Percentiles rank a stretch among this genome's conserved stretches.
Evolutionary conservation across 148 eudicot genomes (phyloP).

Genomic region (Chenopodium quinoa): DNA sequence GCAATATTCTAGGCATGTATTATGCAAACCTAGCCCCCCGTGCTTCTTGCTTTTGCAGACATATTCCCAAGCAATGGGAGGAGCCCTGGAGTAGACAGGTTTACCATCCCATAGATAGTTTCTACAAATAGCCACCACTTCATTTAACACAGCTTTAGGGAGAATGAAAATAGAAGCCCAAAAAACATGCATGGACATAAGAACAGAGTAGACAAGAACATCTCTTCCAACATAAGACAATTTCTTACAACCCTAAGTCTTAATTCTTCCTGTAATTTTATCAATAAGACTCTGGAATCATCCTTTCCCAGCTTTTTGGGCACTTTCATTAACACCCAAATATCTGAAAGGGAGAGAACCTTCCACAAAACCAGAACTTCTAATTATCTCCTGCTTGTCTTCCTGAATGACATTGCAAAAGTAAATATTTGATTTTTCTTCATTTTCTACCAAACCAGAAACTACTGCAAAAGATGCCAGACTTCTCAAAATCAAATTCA

Average conservation of each 20-base stretch:
- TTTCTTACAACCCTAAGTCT: not conserved
- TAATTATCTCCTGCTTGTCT: not conserved
- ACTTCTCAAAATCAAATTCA: not conserved
- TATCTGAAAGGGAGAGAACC: not conserved
- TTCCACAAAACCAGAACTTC: not conserved
- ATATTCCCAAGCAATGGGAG: too few relatives aligned
- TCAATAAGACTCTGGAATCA: not conserved
- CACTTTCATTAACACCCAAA: not conserved
- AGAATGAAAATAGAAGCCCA: not conserved
- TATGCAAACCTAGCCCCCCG: too few relatives aligned
- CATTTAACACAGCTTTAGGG: not conserved
- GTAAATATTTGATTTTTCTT: not conserved
- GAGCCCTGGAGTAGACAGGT: not conserved
- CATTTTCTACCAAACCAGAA: not conserved
- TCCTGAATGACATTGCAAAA: not conserved
- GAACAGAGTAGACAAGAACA: not conserved
- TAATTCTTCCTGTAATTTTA: not conserved
- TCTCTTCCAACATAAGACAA: not conserved
- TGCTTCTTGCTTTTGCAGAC: too few relatives aligned
- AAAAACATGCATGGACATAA: not conserved
- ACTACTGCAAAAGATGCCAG: not conserved
- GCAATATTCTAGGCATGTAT: too few relatives aligned
- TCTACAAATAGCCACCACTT: not conserved
- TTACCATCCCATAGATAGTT: slow-evolving; percentile 1
- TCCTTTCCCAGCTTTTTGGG: not conserved